Evolutionary conservation across 192 early-diverging fungal species (phyloP).

Genomic region (Podila minutissima): DNA sequence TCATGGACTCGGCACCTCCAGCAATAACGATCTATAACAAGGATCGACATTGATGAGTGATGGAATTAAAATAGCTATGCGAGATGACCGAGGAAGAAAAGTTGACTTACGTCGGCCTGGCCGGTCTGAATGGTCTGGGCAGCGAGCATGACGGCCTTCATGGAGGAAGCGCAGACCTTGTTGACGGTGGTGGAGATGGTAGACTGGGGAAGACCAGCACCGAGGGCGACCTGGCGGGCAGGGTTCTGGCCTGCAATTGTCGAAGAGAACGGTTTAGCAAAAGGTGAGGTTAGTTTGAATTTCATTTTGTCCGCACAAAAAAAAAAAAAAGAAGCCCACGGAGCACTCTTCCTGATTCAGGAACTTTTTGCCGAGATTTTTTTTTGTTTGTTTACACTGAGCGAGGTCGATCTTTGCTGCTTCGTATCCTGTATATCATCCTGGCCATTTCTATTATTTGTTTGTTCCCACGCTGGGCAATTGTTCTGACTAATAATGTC

Average conservation of each 20-base stretch:
- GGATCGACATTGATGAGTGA: not conserved
- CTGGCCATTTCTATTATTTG: too few species aligned
- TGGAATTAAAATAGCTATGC: not conserved
- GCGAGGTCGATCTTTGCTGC: too few species aligned
- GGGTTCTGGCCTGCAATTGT: slow-evolving; percentile 76
- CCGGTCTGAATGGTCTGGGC: slow-evolving; percentile 81
- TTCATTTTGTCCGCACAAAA: too few species aligned
- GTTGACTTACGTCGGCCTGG: slow-evolving; percentile 65
- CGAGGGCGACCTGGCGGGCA: slow-evolving; percentile 82
- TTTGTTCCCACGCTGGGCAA: too few species aligned
- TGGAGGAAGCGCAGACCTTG: slow-evolving; percentile 86
- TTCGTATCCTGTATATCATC: too few species aligned
- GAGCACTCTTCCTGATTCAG: too few species aligned
- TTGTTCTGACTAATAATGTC: too few species aligned
- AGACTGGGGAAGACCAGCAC: slow-evolving; percentile 72
- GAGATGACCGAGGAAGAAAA: not conserved
- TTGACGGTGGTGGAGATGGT: slow-evolving; percentile 82
- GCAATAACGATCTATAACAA: slow-evolving; percentile 67
- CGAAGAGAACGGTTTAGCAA: not conserved
- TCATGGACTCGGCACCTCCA: slow-evolving; percentile 86
- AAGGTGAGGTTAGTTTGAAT: too few species aligned
- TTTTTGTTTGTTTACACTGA: too few species aligned
- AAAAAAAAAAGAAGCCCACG: too few species aligned
- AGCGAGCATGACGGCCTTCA: slow-evolving; percentile 82
- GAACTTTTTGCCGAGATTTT: too few species aligned